phyloP scores from a whole-genome alignment of 192 early-diverging fungal species.

The Coemansia sp. region DNA sequence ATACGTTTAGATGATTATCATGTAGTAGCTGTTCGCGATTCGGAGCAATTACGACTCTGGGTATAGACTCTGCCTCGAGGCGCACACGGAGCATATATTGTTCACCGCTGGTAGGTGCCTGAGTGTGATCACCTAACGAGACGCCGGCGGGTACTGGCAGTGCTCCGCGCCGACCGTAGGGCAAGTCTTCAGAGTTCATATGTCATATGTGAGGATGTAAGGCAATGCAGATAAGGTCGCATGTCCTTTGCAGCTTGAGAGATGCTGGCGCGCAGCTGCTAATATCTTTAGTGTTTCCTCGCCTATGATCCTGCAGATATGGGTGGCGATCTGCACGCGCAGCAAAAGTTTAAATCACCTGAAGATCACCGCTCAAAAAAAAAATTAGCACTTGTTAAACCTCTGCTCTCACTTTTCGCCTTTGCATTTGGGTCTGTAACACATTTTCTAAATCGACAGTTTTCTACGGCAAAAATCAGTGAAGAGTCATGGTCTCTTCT shows the following conservation, averaged over 20 bases:
- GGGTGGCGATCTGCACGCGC: background rate
- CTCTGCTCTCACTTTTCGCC: background rate
- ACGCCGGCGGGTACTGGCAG: conserved; percentile 26
- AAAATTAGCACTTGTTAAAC: background rate
- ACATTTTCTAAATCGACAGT: background rate
- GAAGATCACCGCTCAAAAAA: background rate
- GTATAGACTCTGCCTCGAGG: conserved; percentile 28
- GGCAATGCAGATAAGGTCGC: background rate
- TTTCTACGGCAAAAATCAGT: background rate
- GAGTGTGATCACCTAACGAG: conserved; percentile 25
- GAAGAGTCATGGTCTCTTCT: conserved; percentile 57
- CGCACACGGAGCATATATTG: conserved; percentile 50
- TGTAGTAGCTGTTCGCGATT: conserved; percentile 16
- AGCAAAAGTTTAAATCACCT: background rate
- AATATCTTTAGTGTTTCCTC: background rate
- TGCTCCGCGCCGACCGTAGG: conserved; percentile 31
- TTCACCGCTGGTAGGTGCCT: conserved; percentile 39
- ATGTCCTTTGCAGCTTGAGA: background rate
- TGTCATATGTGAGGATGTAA: background rate
- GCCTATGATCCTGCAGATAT: background rate
- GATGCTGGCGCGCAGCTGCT: background rate
- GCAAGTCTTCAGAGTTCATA: background rate
- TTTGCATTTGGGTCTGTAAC: background rate
- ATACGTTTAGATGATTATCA: background rate
- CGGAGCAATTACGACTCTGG: conserved; percentile 18